Conservation (phyloP, 2,329 filamentous ascomycete species). For the Epichloe sibirici region DNA sequence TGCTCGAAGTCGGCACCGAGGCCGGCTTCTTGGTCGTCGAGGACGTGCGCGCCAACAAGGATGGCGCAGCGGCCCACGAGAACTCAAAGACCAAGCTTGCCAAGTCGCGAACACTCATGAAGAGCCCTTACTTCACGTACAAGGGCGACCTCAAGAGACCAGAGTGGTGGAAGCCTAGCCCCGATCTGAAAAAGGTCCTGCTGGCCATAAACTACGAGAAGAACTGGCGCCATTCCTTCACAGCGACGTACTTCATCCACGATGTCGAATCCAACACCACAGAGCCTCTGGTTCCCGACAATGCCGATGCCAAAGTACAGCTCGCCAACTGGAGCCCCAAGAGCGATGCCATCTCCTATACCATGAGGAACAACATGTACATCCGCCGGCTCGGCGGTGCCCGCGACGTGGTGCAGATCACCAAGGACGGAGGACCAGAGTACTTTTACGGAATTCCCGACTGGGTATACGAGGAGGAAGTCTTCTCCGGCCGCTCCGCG, state of each 20-base stretch:
- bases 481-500: slow-evolving; percentile 61
- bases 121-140: slow-evolving; percentile 49
- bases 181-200: slow-evolving; percentile 75
- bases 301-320: slow-evolving; percentile 57
- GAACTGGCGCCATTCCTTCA: slow-evolving; percentile 86
- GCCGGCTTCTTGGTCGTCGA: slow-evolving; percentile 76
- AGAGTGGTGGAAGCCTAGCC: slow-evolving; percentile 58
- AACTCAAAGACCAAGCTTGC: slow-evolving; percentile 21
- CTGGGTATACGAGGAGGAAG: slow-evolving; percentile 76
- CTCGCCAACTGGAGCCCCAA: slow-evolving; percentile 82
- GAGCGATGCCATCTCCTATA: slow-evolving; percentile 81
- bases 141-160: slow-evolving; percentile 44
- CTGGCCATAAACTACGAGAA: slow-evolving; percentile 59
- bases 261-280: slow-evolving; percentile 71
- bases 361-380: slow-evolving; percentile 80
- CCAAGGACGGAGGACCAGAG: slow-evolving; percentile 72
- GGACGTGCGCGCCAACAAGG: slow-evolving; percentile 52
- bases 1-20: slow-evolving; percentile 60
- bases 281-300: slow-evolving; percentile 62
- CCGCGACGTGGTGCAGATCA: slow-evolving; percentile 57
- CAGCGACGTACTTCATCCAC: slow-evolving; percentile 80
- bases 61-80: slow-evolving; percentile 20
- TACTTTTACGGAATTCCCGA: slow-evolving; percentile 95
- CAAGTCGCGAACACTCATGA: slow-evolving; percentile 62
- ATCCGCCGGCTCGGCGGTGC: slow-evolving; percentile 49